Evolutionary conservation across 2,329 filamentous ascomycete genomes (phyloP), one percentile per base, ranked within the genome.

Genomic region (Xylariaceae sp.): DNA sequence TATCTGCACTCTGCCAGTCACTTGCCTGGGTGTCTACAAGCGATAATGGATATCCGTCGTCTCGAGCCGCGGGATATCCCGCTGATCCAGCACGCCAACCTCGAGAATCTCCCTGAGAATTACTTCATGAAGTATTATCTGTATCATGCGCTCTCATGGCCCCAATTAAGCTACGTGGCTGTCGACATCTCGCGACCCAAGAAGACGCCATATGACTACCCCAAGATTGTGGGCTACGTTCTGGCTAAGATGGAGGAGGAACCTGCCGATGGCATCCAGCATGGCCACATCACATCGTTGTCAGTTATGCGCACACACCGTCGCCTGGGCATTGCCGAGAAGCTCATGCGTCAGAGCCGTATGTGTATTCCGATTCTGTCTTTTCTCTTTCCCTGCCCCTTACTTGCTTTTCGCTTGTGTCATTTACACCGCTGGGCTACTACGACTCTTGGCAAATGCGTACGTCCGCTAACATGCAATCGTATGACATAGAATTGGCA

Each of bases 121-220:
- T 99, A 99, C 83, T 97, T 97, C 73, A 89, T 96, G 75, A 99
- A 99, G 81, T 99, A 99, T 81, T 99, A 99, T 78, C 85, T 99
- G 68, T 99, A 99, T 82, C 94, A 99, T 75, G 92, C 92, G 15
- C 85, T 97, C 63, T 95, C 91, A 65, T 99, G 94, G 94, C 94
- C 94, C 43, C 92, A 97, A 75, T 84, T 99, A 61, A 92, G 87
- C 74, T 97, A 92, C 74, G 92, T 99, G 53, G 94, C 94, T 64
- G 91, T 99, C 65, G 92, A 97, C 72, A 86, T 92, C 54, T 88
- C 87, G 18, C 84, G 90, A 34, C 88, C 90, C 32, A 81, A 81
- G 64, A 86, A 86, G 70, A 84, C 86, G 0, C 85, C 86, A 44
- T 88, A 92, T 72, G 88, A 95, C 71, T 94, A 95, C 66, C 94